A percentile compares a stretch with the other conserved stretches of the same genome.
Evolutionary conservation across 179 eudicot species (phyloP).

Genomic region (Silene noctiflora): DNA sequence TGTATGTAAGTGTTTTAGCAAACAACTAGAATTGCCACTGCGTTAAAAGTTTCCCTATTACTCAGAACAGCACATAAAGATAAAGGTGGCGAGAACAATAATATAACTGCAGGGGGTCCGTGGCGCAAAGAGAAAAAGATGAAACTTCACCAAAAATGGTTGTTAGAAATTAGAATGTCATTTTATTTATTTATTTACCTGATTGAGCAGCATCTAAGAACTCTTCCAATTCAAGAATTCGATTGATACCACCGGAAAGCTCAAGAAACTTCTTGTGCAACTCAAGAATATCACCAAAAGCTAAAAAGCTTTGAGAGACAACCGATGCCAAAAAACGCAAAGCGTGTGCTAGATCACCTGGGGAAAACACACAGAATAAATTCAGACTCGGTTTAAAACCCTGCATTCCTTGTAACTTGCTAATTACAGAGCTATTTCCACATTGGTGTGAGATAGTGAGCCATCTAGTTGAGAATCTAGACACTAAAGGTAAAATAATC

Average conservation of each 20-base stretch:
- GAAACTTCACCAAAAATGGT: background rate
- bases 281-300: conserved; percentile 96
- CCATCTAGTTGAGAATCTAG: background rate
- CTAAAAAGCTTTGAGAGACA: conserved; percentile 97
- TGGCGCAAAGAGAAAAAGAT: background rate
- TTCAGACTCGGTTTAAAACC: background rate
- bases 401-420: conserved; percentile 1
- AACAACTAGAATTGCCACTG: background rate
- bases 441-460: background rate
- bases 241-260: conserved; percentile 92
- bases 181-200: conserved; percentile 39
- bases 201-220: conserved; percentile 79
- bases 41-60: background rate
- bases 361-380: conserved; percentile 9
- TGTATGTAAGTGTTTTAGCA: background rate
- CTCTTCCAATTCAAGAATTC: conserved; percentile 90
- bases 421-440: background rate
- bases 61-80: background rate
- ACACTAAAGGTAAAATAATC: background rate
- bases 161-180: background rate
- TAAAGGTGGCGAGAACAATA: background rate
- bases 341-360: conserved; percentile 97
- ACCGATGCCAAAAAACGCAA: conserved; percentile 93
- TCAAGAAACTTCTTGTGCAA: conserved; percentile 81
- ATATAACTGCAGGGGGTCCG: background rate